Evolutionary conservation across 2,329 filamentous ascomycete genomes (phyloP).

Genomic region (Aschersonia sp.): DNA sequence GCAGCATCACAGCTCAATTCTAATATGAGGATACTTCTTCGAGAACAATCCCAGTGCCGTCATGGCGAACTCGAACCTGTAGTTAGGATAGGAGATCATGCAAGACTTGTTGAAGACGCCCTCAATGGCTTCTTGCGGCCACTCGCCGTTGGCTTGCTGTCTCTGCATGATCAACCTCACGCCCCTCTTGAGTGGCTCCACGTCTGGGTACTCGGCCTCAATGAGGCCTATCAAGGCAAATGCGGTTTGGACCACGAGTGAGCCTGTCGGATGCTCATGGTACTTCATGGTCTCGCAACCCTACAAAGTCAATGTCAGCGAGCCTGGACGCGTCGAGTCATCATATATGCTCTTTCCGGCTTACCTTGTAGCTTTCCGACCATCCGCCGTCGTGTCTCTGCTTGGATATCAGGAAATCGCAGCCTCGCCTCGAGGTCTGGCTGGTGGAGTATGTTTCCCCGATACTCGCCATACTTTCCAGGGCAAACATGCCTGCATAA

Average conservation of each 20-base stretch:
- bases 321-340: no score
- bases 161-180: constrained; percentile 71
- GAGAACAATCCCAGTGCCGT: constrained; percentile 89
- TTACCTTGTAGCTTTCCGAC: constrained; percentile 79
- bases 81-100: constrained; percentile 99
- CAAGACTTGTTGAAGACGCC: constrained; percentile 98
- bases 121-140: constrained; percentile 90
- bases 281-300: constrained; percentile 68
- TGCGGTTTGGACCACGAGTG: constrained; percentile 86
- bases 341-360: background rate
- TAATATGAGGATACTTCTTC: constrained; percentile 52
- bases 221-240: constrained; percentile 78
- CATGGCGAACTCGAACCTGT: constrained; percentile 92
- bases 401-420: constrained; percentile 71
- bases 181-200: constrained; percentile 56
- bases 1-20: constrained; percentile 17
- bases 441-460: constrained; percentile 74
- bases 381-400: constrained; percentile 87
- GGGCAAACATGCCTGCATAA: constrained; percentile 90
- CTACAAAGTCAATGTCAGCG: constrained; percentile 19
- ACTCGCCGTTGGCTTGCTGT: constrained; percentile 82
- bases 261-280: constrained; percentile 56
- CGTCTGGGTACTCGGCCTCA: constrained; percentile 68
- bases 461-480: constrained; percentile 69
- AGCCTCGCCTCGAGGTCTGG: constrained; percentile 55